Evolutionary conservation across 2,329 filamentous ascomycete genomes (phyloP).

Genomic region (Aureobasidium sp.): DNA sequence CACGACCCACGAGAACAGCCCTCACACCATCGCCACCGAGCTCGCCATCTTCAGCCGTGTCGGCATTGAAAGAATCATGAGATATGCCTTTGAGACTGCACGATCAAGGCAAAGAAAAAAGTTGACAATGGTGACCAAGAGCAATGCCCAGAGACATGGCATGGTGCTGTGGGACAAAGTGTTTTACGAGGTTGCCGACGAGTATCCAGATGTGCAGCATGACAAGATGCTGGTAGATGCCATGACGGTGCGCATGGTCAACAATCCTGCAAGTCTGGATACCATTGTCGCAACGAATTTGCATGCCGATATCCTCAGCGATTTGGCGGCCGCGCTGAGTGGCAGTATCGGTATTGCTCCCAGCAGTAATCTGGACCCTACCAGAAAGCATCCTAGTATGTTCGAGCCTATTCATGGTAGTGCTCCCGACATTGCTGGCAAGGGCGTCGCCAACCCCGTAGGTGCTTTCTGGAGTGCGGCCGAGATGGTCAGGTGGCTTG

Average conservation of each 20-base stretch:
- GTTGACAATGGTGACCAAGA: constrained; percentile 46
- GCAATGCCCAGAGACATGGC: constrained; percentile 42
- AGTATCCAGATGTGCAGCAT: constrained; percentile 39
- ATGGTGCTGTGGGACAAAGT: constrained; percentile 45
- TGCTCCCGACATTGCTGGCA: constrained; percentile 58
- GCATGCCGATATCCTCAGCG: constrained; percentile 58
- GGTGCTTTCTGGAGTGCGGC: constrained; percentile 64
- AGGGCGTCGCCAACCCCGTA: constrained; percentile 56
- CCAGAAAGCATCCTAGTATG: constrained; percentile 51
- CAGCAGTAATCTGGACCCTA: constrained; percentile 60
- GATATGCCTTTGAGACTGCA: constrained; percentile 43
- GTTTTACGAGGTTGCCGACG: constrained; percentile 40
- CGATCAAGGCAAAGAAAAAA: constrained; percentile 37
- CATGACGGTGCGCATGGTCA: constrained; percentile 42
- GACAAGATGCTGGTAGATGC: constrained; percentile 47
- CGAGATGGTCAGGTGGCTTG: constrained; percentile 62
- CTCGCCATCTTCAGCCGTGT: constrained; percentile 42
- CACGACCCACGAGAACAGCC: constrained; percentile 35
- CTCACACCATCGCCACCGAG: constrained; percentile 39
- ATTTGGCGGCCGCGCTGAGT: constrained; percentile 59
- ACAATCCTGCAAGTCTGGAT: constrained; percentile 39
- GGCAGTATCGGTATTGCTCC: constrained; percentile 64
- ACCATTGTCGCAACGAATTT: constrained; percentile 44
- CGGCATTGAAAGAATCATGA: constrained; percentile 42
- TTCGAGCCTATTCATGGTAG: constrained; percentile 53